These are phyloP conservation scores for Aspergillus aculeatus DNA, from an alignment of 2,329 filamentous ascomycete genomes.

Conservation along the genomic window DNA sequence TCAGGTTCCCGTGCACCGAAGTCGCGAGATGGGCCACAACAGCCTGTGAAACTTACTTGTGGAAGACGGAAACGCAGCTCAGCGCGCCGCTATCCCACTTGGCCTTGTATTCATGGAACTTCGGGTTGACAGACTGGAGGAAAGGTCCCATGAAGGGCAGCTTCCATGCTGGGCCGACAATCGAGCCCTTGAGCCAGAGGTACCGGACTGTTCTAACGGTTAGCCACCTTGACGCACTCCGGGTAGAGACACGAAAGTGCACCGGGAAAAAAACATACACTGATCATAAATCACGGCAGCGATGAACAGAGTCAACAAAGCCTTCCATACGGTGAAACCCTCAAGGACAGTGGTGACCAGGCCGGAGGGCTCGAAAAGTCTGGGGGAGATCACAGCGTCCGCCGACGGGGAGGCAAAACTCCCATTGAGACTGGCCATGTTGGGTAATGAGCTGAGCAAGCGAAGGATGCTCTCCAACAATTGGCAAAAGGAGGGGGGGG, in stretches of 20 bases:
- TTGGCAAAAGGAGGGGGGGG: constrained; percentile 9
- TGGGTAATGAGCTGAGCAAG: constrained; percentile 19
- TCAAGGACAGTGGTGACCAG: constrained; percentile 57
- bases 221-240: background rate
- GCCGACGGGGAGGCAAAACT: constrained; percentile 70
- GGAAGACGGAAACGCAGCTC: constrained; percentile 97
- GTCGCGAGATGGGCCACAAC: background rate
- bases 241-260: background rate
- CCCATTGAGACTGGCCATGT: constrained; percentile 57
- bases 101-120: constrained; percentile 83
- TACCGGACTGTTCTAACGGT: constrained; percentile 63
- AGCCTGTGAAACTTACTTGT: constrained; percentile 67
- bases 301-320: constrained; percentile 68
- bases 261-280: constrained; percentile 56
- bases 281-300: constrained; percentile 83
- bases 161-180: constrained; percentile 73
- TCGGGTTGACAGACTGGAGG: constrained; percentile 84
- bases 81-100: constrained; percentile 91
- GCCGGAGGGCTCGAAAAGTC: constrained; percentile 48
- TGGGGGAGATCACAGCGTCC: constrained; percentile 58
- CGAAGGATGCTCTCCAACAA: constrained; percentile 17
- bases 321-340: constrained; percentile 62
- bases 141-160: constrained; percentile 93
- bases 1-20: background rate
- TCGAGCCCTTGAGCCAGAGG: constrained; percentile 70